Conservation (phyloP, 345 rosid genomes). For the Ricinus communis region DNA sequence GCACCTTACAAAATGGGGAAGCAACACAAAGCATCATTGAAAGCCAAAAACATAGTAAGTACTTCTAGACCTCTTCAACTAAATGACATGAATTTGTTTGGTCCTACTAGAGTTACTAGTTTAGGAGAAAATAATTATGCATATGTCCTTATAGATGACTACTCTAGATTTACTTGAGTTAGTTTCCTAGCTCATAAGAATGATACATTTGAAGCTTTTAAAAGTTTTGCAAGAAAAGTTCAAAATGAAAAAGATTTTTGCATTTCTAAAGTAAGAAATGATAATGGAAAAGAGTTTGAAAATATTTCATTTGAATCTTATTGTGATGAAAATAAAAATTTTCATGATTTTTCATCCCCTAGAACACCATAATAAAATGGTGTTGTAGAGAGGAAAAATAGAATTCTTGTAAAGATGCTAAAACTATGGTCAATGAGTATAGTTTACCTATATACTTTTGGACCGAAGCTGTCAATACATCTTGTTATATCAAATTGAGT, state of each 20-base stretch:
- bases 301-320: too few relatives aligned
- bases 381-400: not conserved
- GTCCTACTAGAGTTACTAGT: not conserved
- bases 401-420: not conserved
- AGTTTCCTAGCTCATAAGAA: not conserved
- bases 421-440: not conserved
- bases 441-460: too few relatives aligned
- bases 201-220: too few relatives aligned
- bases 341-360: not conserved
- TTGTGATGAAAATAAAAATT: too few relatives aligned
- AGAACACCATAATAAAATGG: not conserved
- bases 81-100: too few relatives aligned
- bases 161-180: too few relatives aligned
- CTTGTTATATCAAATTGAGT: too few relatives aligned
- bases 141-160: too few relatives aligned
- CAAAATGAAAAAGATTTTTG: not conserved
- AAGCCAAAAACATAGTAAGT: too few relatives aligned
- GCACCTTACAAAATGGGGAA: not conserved
- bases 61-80: not conserved
- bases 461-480: too few relatives aligned
- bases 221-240: not conserved
- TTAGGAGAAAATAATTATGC: not conserved
- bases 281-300: too few relatives aligned
- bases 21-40: not conserved
- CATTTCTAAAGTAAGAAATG: too few relatives aligned